Evolutionary conservation across 2,329 filamentous ascomycete species (phyloP), one percentile per base, ranked within the genome.

Genomic region (Colletotrichum horii): DNA sequence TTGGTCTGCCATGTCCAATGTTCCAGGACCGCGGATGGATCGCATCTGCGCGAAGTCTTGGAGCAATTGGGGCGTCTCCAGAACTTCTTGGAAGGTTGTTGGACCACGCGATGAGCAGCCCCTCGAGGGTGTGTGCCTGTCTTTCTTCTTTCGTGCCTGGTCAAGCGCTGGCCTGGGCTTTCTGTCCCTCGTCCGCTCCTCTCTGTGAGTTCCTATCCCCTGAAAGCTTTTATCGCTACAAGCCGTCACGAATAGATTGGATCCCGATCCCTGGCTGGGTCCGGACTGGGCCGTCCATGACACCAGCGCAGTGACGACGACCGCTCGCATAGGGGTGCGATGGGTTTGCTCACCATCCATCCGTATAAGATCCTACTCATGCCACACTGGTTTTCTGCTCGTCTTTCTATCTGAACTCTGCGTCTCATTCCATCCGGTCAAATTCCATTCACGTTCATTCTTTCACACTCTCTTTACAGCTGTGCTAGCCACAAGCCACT

Each of bases 401-500:
- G 65, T 70, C 22, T 43, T 52, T 68, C 67, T 68, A 38, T 67
- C 73, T 58, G 69, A 64, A 65, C 69, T 77, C 67, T 70, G 38
- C 56, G 38, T 71, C 62, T 55, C 74, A 73, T 76, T 76, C 66
- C 70, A 71, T 64, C 38, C 64, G 30, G 68, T 72, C 30, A 70
- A 60, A 43, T 73, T 77, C 19, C 70, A 71, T 77, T 77, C 76
- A 71, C 67, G 58, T 76, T 72, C 73, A 67, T 76, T 73, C 65
- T 70, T 68, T 77, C 48, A 62, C 69, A 66, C 73, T 77, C 65
- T 72, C 66, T 76, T 76, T 56, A 69, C 70, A 62, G 71, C 76
- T 76, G 76, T 77, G 76, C 76, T 71, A 77, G 76, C 26, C 76
- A 76, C 74, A 77, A 74, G 76, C 75, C 76, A 76, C 48, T 77